Evolutionary conservation across 2,329 filamentous ascomycete species (phyloP).

Genomic region (Cordyceps militaris): DNA sequence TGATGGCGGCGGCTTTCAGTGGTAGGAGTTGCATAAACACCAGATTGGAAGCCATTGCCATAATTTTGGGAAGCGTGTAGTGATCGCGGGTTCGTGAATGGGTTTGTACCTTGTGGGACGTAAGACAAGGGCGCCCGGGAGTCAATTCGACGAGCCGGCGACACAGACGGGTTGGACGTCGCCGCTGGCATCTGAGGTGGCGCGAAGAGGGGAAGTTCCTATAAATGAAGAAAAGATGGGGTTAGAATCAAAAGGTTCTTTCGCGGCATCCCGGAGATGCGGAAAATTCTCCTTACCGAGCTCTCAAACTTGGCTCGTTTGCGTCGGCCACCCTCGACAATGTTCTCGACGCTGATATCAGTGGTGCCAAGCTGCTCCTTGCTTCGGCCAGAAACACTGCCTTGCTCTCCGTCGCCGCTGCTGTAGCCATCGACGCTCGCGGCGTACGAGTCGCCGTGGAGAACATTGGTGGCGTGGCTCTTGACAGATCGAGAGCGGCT

Average conservation of each 20-base stretch:
- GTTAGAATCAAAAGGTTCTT: conserved; percentile 5
- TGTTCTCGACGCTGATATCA: conserved; percentile 96
- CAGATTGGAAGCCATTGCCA: conserved; percentile 41
- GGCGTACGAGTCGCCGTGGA: conserved; percentile 51
- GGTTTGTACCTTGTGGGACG: conserved; percentile 67
- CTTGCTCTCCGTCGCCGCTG: conserved; percentile 76
- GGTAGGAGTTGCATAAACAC: conserved; percentile 55
- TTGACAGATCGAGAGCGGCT: conserved; percentile 62
- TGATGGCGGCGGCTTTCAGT: conserved; percentile 54
- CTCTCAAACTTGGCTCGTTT: conserved; percentile 95
- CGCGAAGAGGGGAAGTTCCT: conserved; percentile 95
- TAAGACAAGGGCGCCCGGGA: conserved; percentile 69
- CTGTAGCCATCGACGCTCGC: conserved; percentile 72
- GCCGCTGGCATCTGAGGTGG: conserved; percentile 89
- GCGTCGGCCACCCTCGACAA: conserved; percentile 90
- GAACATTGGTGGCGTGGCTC: conserved; percentile 46
- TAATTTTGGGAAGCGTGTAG: conserved; percentile 82
- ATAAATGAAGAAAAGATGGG: conserved; percentile 19
- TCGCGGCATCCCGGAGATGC: background rate
- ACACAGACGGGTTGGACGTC: conserved; percentile 95
- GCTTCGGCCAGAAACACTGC: conserved; percentile 63
- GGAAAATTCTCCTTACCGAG: conserved; percentile 61
- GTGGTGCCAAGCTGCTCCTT: conserved; percentile 89
- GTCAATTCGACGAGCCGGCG: conserved; percentile 75
- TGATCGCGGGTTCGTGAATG: conserved; percentile 68